Conservation (phyloP, 1,139 yeast genomes). For the Suhomyces bribrorum region DNA sequence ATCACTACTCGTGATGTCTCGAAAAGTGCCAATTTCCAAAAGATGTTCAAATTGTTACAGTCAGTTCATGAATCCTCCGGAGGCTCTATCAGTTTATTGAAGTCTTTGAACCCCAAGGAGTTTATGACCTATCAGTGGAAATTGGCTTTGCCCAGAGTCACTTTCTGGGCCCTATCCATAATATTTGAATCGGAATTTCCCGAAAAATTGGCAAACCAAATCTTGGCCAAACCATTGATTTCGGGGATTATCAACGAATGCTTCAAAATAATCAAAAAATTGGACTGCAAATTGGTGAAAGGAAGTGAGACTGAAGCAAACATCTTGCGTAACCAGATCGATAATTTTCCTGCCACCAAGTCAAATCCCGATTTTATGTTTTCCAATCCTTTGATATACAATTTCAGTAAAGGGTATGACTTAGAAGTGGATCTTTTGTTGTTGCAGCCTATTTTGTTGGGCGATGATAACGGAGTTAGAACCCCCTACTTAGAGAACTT, state of each 20-base stretch:
- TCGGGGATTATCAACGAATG: constrained; percentile 78
- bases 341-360: constrained; percentile 38
- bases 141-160: constrained; percentile 73
- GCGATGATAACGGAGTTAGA: constrained; percentile 80
- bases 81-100: constrained; percentile 41
- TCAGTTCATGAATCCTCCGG: constrained; percentile 35
- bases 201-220: constrained; percentile 56
- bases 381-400: constrained; percentile 60
- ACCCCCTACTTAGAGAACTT: constrained; percentile 89
- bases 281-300: constrained; percentile 72
- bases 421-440: constrained; percentile 72
- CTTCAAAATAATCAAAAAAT: constrained; percentile 69
- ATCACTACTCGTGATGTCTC: constrained; percentile 17
- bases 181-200: constrained; percentile 73
- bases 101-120: constrained; percentile 55
- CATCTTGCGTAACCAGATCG: constrained; percentile 55
- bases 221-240: constrained; percentile 80
- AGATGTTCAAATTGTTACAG: constrained; percentile 37
- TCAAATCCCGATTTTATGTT: constrained; percentile 33
- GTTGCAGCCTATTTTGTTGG: constrained; percentile 81
- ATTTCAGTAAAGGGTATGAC: constrained; percentile 54
- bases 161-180: constrained; percentile 74
- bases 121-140: constrained; percentile 82
- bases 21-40: constrained; percentile 25
- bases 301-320: constrained; percentile 66